A percentile compares a stretch with the other conserved stretches of the same genome.
Evolutionary conservation across 805 yeast species (phyloP).

Genomic region (Saccharomycopsis synnaedendra): DNA sequence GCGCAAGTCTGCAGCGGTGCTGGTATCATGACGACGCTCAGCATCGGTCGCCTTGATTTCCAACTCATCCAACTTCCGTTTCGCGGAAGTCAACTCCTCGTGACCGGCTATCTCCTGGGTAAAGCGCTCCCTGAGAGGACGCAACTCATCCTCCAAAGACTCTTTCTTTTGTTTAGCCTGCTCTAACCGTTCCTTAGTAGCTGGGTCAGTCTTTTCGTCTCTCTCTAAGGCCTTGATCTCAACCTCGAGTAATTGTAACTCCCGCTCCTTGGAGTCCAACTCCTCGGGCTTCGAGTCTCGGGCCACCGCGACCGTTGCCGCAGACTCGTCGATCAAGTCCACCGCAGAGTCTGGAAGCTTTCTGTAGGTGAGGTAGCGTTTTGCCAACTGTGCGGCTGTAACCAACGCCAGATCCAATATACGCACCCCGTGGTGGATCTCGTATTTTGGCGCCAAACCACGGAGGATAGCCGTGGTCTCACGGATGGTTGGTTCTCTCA

Average conservation of each 20-base stretch:
- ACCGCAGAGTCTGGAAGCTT: constrained; percentile 96
- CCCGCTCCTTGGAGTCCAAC: constrained; percentile 86
- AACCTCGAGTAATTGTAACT: constrained; percentile 81
- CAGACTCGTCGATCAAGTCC: constrained; percentile 90
- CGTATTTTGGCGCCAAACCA: constrained; percentile 92
- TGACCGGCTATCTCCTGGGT: constrained; percentile 83
- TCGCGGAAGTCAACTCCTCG: constrained; percentile 80
- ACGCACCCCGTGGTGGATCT: constrained; percentile 95
- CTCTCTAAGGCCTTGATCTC: constrained; percentile 96
- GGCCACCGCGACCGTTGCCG: constrained; percentile 96
- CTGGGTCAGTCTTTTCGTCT: constrained; percentile 73
- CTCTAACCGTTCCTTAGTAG: constrained; percentile 77
- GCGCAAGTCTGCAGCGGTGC: constrained; percentile 89
- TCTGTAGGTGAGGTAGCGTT: constrained; percentile 88
- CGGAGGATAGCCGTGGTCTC: constrained; percentile 94
- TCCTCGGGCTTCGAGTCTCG: constrained; percentile 98
- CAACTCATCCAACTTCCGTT: constrained; percentile 84
- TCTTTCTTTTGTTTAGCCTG: constrained; percentile 73
- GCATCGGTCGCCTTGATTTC: constrained; percentile 92
- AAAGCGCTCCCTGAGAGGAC: constrained; percentile 78
- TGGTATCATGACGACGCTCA: constrained; percentile 92
- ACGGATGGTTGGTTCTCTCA: constrained; percentile 81
- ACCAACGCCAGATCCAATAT: constrained; percentile 91
- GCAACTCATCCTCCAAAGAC: constrained; percentile 71
- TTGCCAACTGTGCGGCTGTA: constrained; percentile 88